Conservation (phyloP, 208 protist genomes). For the Angomonas ambiguus region DNA sequence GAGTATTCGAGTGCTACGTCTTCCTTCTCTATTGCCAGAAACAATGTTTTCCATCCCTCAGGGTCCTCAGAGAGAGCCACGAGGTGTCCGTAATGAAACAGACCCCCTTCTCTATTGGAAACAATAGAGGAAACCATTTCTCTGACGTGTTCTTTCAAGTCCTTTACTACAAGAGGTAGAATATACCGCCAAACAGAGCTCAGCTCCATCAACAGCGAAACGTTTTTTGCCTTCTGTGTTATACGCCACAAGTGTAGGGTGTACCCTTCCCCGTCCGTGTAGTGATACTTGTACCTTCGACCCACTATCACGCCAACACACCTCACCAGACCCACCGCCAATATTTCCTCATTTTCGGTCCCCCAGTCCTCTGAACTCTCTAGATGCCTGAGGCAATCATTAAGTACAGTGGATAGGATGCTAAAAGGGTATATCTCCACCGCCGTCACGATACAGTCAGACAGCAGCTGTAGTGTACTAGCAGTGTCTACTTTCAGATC, state of each 20-base stretch:
- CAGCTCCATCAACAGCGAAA: neutral
- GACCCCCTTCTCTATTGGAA: neutral
- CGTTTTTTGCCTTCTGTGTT: neutral
- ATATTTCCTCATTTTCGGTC: neutral
- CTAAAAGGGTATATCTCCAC: neutral
- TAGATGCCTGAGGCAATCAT: too few relatives aligned
- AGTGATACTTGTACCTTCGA: neutral
- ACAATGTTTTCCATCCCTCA: neutral
- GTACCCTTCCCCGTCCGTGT: neutral
- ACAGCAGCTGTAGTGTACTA: neutral
- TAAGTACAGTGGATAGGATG: too few relatives aligned
- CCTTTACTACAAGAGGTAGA: neutral
- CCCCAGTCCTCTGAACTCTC: neutral
- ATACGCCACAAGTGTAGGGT: neutral
- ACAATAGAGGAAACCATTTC: neutral
- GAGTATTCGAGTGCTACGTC: neutral
- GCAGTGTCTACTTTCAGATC: neutral
- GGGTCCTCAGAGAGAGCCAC: neutral
- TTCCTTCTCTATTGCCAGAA: neutral
- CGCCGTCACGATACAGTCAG: neutral
- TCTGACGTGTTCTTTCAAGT: neutral
- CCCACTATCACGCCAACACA: neutral
- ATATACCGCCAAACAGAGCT: neutral
- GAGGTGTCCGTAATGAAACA: neutral
- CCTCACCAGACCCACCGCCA: neutral